A percentile compares a stretch with the other conserved stretches of the same genome.
phyloP scores from a whole-genome alignment of 306 rosid genomes.

The Vigna radiata region DNA sequence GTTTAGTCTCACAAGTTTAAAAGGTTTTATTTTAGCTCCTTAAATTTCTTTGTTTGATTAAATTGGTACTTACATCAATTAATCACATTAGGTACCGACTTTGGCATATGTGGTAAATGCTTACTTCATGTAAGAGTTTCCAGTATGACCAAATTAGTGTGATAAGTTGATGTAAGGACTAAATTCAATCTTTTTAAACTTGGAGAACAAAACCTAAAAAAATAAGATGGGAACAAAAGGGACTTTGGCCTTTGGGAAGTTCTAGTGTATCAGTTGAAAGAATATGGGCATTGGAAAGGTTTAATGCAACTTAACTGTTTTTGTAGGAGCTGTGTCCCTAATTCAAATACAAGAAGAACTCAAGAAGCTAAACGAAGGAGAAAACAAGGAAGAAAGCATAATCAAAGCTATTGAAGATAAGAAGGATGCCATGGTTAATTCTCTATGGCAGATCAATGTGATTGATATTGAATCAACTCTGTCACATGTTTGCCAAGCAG shows the following conservation, averaged over 20 bases:
- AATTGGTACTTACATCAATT: not conserved
- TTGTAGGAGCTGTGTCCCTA: conserved; percentile 90
- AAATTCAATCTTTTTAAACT: not conserved
- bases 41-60: too few relatives aligned
- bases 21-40: not conserved
- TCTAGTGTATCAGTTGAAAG: conserved; percentile 36
- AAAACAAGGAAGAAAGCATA: conserved; percentile 72
- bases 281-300: conserved; percentile 1
- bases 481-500: conserved; percentile 84
- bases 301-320: conserved; percentile 41
- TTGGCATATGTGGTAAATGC: not conserved
- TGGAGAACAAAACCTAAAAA: too few relatives aligned
- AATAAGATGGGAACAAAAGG: not conserved
- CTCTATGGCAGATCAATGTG: conserved; percentile 91
- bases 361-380: conserved; percentile 70
- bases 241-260: too few relatives aligned
- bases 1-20: not conserved
- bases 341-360: conserved; percentile 92
- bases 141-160: not conserved
- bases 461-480: conserved; percentile 92
- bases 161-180: not conserved
- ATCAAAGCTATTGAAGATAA: conserved; percentile 75
- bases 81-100: too few relatives aligned
- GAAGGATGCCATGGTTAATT: conserved; percentile 84
- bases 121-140: not conserved